phyloP scores from a whole-genome alignment of 179 eudicot species.

The Beta lomatogona region DNA sequence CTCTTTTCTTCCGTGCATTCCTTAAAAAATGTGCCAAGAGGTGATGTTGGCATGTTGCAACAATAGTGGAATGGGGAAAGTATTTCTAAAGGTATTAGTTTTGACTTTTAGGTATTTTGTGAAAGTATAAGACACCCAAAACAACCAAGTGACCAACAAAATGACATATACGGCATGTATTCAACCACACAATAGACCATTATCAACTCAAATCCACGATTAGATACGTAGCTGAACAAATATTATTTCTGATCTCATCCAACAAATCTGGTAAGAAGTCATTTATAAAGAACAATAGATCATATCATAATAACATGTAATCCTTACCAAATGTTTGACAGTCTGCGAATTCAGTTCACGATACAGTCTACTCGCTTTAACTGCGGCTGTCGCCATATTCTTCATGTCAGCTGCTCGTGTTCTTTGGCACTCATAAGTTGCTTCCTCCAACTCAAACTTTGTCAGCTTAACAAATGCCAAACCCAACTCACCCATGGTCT shows the following conservation, averaged over 20 bases:
- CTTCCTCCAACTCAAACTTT: slow-evolving; percentile 82
- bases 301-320: slow-evolving; percentile 11
- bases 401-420: slow-evolving; percentile 73
- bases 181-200: neutral
- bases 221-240: neutral
- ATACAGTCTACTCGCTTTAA: slow-evolving; percentile 83
- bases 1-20: too few species aligned
- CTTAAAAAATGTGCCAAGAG: too few species aligned
- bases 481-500: slow-evolving; percentile 89
- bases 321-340: slow-evolving; percentile 81
- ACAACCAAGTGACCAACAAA: neutral
- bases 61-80: too few species aligned
- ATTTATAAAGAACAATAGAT: neutral
- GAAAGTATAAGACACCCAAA: neutral
- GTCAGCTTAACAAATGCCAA: slow-evolving; percentile 83
- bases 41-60: too few species aligned
- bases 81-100: neutral
- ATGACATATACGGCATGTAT: neutral
- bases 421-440: slow-evolving; percentile 60
- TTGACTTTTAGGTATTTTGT: neutral
- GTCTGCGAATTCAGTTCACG: slow-evolving; percentile 85
- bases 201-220: neutral
- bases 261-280: neutral
- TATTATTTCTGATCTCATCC: neutral
- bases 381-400: slow-evolving; percentile 79